Evolutionary conservation across 2,329 filamentous ascomycete species (phyloP), one percentile per base, ranked within the genome.

Genomic region (Chalaropsis ovoidea): DNA sequence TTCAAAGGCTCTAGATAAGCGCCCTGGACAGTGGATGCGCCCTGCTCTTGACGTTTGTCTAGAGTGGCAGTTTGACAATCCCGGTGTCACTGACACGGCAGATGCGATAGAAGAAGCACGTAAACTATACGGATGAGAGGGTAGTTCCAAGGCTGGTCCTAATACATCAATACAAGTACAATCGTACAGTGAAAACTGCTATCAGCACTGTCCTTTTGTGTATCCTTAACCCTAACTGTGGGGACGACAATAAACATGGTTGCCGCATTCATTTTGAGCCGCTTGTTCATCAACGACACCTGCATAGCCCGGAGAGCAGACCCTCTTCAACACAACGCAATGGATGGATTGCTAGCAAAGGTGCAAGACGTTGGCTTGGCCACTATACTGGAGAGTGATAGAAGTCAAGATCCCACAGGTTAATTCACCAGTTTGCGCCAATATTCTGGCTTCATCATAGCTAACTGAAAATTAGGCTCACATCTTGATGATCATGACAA

Each of bases 51-150:
- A 95, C 41, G 78, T 91, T 3, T 88, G 90, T 68, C 83, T 95
- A 75, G 85, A 86, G 68, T 97, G 92, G 91, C 94, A 97, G 75
- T 81, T 97, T 63, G 82, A 89, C 45, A 85, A 97, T 72, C 90
- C 91, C 0, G 79, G 79, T 3, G 78, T 77, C 66, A 82, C 80
- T 2, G 86, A 92, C 68, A 75, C 79, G 6, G 71, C 76, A 6
- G 81, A 78, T 2, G 86, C 81, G 0, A 76, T 90, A 64, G 80
- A 85, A 60, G 83, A 86, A 71, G 80, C 58, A 10, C 64, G 56
- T 45, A 52, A 47, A 31, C 7, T 42, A 62, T 47, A 58, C 8
- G 54, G 54, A 39, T 58, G 19, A 52, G 47, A 27, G 13, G 19
- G 47, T 24, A 15, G 47, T 6, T n/a, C n/a, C 4, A 2, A 31